These are phyloP conservation scores for Penicillium hesseltinei DNA, from an alignment of 2,329 filamentous ascomycete genomes.

Conservation along the genomic window DNA sequence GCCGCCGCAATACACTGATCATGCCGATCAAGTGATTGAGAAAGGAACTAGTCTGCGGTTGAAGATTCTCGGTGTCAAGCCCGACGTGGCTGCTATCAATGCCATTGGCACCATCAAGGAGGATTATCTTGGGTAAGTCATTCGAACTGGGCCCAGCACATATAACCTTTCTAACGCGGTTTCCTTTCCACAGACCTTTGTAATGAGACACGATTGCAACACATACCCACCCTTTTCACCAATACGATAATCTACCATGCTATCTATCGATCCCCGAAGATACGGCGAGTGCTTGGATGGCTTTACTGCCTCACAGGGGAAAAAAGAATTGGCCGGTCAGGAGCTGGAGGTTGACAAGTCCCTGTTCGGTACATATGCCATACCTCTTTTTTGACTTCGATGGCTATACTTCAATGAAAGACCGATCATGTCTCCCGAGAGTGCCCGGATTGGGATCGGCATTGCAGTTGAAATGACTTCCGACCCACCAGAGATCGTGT, in stretches of 20 bases:
- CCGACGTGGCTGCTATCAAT: conserved; percentile 92
- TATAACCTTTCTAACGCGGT: conserved; percentile 12
- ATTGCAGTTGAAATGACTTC: conserved; percentile 1
- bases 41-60: conserved; percentile 89
- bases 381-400: neutral
- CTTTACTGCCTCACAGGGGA: neutral
- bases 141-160: neutral
- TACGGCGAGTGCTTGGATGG: neutral
- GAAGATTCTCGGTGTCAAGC: conserved; percentile 90
- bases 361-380: neutral
- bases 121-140: conserved; percentile 51
- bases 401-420: conserved; percentile 1
- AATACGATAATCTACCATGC: conserved; percentile 13
- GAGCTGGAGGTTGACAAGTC: conserved; percentile 1
- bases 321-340: conserved; percentile 1
- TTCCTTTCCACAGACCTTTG: conserved; percentile 27
- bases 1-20: conserved; percentile 94
- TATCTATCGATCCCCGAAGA: neutral
- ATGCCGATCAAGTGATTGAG: conserved; percentile 90
- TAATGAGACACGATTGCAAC: conserved; percentile 28
- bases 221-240: conserved; percentile 18
- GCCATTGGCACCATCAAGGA: conserved; percentile 97
- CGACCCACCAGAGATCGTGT: neutral
- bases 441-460: neutral
- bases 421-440: neutral